Conservation (phyloP, 2,329 filamentous ascomycete species). For the Botrytis byssoidea region DNA sequence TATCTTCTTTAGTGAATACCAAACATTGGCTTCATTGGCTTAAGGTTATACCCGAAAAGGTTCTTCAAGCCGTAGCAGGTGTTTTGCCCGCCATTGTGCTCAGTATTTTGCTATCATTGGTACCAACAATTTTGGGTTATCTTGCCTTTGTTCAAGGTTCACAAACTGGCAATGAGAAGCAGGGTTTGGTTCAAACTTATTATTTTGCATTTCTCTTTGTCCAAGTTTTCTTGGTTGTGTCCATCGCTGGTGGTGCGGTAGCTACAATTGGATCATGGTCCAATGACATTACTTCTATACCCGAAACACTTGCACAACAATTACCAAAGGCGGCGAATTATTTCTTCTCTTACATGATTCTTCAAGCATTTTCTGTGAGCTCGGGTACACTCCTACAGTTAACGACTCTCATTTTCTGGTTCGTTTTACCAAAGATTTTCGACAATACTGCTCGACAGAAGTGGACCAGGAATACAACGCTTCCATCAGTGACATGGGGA, state of each 20-base stretch:
- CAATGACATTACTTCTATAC: slow-evolving; percentile 58
- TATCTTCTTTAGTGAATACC: slow-evolving; percentile 64
- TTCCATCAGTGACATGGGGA: slow-evolving; percentile 83
- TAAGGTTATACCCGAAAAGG: slow-evolving; percentile 60
- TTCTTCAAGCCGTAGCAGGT: slow-evolving; percentile 71
- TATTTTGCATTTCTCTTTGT: slow-evolving; percentile 95
- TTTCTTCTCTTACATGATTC: slow-evolving; percentile 97
- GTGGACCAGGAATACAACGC: slow-evolving; percentile 77
- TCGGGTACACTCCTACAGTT: slow-evolving; percentile 86
- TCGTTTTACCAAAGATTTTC: slow-evolving; percentile 73
- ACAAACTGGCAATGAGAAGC: slow-evolving; percentile 75
- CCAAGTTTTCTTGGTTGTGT: slow-evolving; percentile 91
- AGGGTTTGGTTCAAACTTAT: slow-evolving; percentile 84
- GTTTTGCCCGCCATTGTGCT: slow-evolving; percentile 78
- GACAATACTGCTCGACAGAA: slow-evolving; percentile 82
- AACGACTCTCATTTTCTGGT: slow-evolving; percentile 76
- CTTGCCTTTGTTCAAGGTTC: slow-evolving; percentile 73
- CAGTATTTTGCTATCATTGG: slow-evolving; percentile 72
- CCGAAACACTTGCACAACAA: slow-evolving; percentile 71
- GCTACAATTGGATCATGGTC: slow-evolving; percentile 55
- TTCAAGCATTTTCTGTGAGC: slow-evolving; percentile 88
- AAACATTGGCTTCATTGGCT: slow-evolving; percentile 73
- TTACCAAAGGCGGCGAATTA: slow-evolving; percentile 89
- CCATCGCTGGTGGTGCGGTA: slow-evolving; percentile 74
- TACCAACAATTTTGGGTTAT: slow-evolving; percentile 75